phyloP scores from a whole-genome alignment of 2,329 filamentous ascomycete species.

The Akanthomyces uredinophilus region DNA sequence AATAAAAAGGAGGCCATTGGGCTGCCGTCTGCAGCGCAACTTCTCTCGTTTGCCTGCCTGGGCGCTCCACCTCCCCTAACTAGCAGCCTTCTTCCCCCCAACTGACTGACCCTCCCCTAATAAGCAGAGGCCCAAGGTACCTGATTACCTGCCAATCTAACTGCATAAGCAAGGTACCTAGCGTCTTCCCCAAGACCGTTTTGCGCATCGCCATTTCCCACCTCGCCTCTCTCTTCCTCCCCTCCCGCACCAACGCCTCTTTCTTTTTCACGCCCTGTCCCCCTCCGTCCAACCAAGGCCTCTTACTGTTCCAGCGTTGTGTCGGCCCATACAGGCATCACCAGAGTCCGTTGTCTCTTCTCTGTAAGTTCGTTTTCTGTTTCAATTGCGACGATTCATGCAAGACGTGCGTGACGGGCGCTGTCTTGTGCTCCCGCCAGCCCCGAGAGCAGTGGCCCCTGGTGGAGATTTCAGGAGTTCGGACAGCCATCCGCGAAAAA shows the following conservation, averaged over 20 bases:
- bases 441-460: constrained; percentile 1
- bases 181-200: constrained; percentile 12
- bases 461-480: constrained; percentile 15
- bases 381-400: constrained; percentile 10
- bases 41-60: background rate
- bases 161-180: background rate
- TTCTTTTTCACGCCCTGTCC: constrained; percentile 1
- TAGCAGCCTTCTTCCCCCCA: no score
- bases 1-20: background rate
- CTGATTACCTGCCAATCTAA: no score
- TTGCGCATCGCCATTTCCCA: constrained; percentile 15
- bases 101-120: no score
- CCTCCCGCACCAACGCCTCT: background rate
- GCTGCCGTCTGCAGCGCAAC: background rate
- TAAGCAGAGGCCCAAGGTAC: background rate
- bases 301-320: constrained; percentile 5
- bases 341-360: background rate
- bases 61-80: no score
- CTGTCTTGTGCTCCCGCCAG: constrained; percentile 9
- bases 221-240: constrained; percentile 12
- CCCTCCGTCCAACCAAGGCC: background rate
- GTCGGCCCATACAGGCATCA: constrained; percentile 4
- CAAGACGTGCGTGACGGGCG: constrained; percentile 4
- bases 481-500: constrained; percentile 6
- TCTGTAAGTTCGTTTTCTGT: constrained; percentile 10